These are phyloP conservation scores for Coemansia guatemalensis DNA, from an alignment of 192 early-diverging fungal genomes.

Conservation along the genomic window DNA sequence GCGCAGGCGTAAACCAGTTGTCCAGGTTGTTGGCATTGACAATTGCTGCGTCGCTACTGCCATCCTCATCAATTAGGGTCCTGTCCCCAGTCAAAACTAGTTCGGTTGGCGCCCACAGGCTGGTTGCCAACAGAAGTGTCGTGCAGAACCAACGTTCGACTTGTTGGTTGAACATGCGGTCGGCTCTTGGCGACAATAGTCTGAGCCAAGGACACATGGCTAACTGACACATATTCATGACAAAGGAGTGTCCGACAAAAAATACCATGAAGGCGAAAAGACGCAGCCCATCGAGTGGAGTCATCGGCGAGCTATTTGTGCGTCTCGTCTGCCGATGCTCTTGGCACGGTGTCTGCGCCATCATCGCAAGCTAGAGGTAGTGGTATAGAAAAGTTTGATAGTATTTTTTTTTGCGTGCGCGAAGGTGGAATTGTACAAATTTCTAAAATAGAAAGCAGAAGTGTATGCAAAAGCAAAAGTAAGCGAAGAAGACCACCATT, in stretches of 20 bases:
- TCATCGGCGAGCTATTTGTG: conserved; percentile 51
- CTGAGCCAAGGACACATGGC: conserved; percentile 34
- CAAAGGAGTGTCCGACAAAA: conserved; percentile 40
- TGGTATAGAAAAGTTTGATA: not conserved
- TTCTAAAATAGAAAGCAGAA: not conserved
- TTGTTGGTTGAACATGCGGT: conserved; percentile 54
- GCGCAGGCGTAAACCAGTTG: conserved; percentile 42
- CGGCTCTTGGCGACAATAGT: conserved; percentile 13
- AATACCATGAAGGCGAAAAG: conserved; percentile 33
- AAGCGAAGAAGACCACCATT: not conserved
- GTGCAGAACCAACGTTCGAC: conserved; percentile 52
- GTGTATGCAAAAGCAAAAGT: not conserved
- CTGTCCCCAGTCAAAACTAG: conserved; percentile 53
- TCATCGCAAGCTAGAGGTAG: not conserved
- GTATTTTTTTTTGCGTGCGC: not conserved
- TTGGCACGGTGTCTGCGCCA: not conserved
- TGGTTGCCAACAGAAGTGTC: conserved; percentile 38
- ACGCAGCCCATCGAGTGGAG: conserved; percentile 22
- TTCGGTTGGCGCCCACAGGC: conserved; percentile 49
- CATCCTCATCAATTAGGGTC: conserved; percentile 13
- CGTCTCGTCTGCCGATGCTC: conserved; percentile 16
- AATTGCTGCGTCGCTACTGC: conserved; percentile 32
- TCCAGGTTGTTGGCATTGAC: conserved; percentile 13
- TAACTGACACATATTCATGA: conserved; percentile 51
- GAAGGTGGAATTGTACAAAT: not conserved